A percentile compares a stretch with the other conserved stretches of the same genome.
phyloP scores from a whole-genome alignment of 495 filamentous ascomycete genomes.

The Pseudomonodictys pantanalensis region DNA sequence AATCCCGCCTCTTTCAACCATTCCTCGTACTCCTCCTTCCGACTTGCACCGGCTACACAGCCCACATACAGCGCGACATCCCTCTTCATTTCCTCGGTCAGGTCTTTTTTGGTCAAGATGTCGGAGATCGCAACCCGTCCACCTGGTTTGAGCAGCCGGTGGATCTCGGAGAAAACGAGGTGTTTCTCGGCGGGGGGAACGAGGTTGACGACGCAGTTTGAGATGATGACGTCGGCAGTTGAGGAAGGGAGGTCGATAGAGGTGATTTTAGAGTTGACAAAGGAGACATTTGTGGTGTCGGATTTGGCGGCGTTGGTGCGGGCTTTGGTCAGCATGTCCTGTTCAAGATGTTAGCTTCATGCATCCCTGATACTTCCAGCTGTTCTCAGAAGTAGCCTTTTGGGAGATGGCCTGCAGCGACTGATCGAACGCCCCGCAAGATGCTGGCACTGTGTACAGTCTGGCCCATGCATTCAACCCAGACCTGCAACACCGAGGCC shows the following conservation, averaged over 20 bases:
- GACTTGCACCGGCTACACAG: constrained; percentile 59
- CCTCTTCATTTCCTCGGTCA: constrained; percentile 50
- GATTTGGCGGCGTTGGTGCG: constrained; percentile 45
- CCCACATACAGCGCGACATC: constrained; percentile 57
- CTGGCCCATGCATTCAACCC: too few relatives aligned
- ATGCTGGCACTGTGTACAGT: too few relatives aligned
- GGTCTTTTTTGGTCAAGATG: constrained; percentile 54
- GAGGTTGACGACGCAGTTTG: constrained; percentile 66
- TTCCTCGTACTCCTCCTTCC: constrained; percentile 53
- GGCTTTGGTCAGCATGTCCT: constrained; percentile 60
- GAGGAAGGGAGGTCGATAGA: constrained; percentile 43
- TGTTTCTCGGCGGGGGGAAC: constrained; percentile 58
- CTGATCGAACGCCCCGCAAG: too few relatives aligned
- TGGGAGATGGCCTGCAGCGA: too few relatives aligned
- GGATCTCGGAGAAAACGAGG: constrained; percentile 58
- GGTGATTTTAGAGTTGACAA: constrained; percentile 56
- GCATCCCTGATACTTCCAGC: too few relatives aligned
- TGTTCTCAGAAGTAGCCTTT: too few relatives aligned
- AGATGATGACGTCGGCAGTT: constrained; percentile 57
- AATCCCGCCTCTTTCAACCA: constrained; percentile 58
- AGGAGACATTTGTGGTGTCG: constrained; percentile 46
- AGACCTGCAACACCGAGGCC: too few relatives aligned
- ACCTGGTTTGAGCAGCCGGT: constrained; percentile 58
- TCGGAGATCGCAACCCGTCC: constrained; percentile 65
- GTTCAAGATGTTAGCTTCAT: too few relatives aligned